Evolutionary conservation across 371 early-diverging fungal species (phyloP), one percentile per base, ranked within the genome.

Genomic region (Dinochytrium kinnereticum): DNA sequence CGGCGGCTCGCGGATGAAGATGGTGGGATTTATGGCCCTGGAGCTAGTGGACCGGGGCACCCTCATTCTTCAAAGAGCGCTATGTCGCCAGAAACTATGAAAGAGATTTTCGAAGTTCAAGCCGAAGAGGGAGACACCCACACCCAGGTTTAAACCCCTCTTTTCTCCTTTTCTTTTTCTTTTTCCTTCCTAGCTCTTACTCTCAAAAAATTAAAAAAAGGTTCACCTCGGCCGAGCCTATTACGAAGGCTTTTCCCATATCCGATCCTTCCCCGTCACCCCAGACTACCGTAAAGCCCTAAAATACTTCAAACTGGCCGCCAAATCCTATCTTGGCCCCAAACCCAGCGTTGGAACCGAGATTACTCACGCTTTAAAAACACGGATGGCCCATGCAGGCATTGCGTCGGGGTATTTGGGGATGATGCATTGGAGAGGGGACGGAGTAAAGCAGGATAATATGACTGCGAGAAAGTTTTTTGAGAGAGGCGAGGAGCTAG

Each of bases 341-440:
- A 28, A 26, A 7, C 15, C 24, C 10, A 30, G 34, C 61, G 37
- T 36, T 17, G 61, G 61, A 3, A 34, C 31, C 44, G 76, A 76
- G 21, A 37, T 76, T 34, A 26, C 64, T 13, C 64, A 33, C 2
- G 13, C 50, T 30, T 5, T 70, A 53, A 59, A 57, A 17, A 40
- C 59, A 31, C 5, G 34, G 30, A 61, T 76, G 19, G 24, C 38
- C 50, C 44, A 57, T 72, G 69, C 80, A 30, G 93, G 92, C 1
- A 80, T 90, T 71, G 93, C 95, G 0, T 92, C 94, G 7, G 93
- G 92, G 0, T 88, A 90, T 70, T 72, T 94, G 13, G 98, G 97
- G 0, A 75, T 83, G 24, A 97, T 98, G 96, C 89, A 92, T 74
- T 87, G 91, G 91, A 90, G 98, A 49, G 98, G 98, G 38, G 97